Evolutionary conservation across 148 eudicot species (phyloP).

Genomic region (Rhododendron mucronatum): DNA sequence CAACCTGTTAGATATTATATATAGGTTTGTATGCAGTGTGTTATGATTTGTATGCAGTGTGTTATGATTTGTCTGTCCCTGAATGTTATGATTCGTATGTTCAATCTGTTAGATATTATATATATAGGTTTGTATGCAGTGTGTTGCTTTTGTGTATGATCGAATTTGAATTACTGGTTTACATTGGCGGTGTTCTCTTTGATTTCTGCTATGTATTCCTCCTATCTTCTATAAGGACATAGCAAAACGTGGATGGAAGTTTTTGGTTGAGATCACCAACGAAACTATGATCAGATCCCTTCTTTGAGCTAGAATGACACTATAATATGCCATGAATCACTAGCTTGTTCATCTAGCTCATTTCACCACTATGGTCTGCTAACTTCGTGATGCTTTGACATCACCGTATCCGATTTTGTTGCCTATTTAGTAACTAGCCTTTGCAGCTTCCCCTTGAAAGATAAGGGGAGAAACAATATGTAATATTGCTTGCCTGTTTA

Average conservation of each 20-base stretch:
- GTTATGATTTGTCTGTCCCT: too few species aligned
- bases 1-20: too few species aligned
- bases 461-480: too few species aligned
- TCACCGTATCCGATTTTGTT: background rate
- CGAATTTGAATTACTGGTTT: too few species aligned
- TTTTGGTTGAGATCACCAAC: background rate
- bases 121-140: too few species aligned
- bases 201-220: background rate
- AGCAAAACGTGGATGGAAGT: background rate
- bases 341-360: background rate
- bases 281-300: background rate
- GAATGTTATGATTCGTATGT: too few species aligned
- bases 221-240: background rate
- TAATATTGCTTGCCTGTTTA: too few species aligned
- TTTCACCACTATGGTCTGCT: background rate
- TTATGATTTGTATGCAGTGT: too few species aligned
- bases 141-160: too few species aligned
- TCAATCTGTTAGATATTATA: too few species aligned
- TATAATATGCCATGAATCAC: background rate
- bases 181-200: too few species aligned
- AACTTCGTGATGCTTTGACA: background rate
- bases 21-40: too few species aligned
- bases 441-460: background rate
- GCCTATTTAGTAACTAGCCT: background rate
- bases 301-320: background rate